Base-by-base conservation (phyloP, 306 rosid genomes). In the Boehmeria nivea region DNA sequence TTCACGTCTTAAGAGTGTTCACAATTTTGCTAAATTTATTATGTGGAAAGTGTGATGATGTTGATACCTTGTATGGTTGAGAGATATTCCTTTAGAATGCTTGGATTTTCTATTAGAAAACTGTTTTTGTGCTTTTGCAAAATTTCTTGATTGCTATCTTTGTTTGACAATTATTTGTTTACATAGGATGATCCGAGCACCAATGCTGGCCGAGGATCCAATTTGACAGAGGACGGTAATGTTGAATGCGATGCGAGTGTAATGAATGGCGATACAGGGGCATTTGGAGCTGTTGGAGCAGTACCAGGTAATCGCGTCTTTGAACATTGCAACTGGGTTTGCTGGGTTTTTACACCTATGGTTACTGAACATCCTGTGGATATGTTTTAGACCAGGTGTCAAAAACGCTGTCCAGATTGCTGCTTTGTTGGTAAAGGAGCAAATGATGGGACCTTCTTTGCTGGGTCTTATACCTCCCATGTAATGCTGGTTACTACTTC, bases 201-300 rank as follows among this genome's bases (percentile, higher is more conserved):
- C 6, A 91, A 91, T 70, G 95, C 99, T 0, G 99, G 96, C 4
- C 79, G 95, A 59, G 99, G 99, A 36, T 91, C 99, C 31, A 91
- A 91, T 69, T 76, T 87, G 85, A 91, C 93, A 0, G 96, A 91
- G 74, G 85, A 75, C 57, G 94, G 96, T 33, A 50, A 11, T 31
- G 95, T 91, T 21, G 99, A 91, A 61, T 84, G 95, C 51, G 99
- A 91, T 75, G 96, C 96, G 61, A 82, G 96, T 70, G 60, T 87
- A 7, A 91, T 91, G 89, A 94, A 84, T 45, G 95, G 89, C 11
- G 73, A 77, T 54, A 74, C 96, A 4, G 93, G 87, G 17, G 76
- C 79, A 14, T 91, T 91, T 77, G 99, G 99, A 4, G 99, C 96
- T 56, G 95, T 87, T 57, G 96, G 99, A 31, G 96, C 99, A 12